Evolutionary conservation across 495 filamentous ascomycete species (phyloP).

Genomic region (Aspergillus conjunctus): DNA sequence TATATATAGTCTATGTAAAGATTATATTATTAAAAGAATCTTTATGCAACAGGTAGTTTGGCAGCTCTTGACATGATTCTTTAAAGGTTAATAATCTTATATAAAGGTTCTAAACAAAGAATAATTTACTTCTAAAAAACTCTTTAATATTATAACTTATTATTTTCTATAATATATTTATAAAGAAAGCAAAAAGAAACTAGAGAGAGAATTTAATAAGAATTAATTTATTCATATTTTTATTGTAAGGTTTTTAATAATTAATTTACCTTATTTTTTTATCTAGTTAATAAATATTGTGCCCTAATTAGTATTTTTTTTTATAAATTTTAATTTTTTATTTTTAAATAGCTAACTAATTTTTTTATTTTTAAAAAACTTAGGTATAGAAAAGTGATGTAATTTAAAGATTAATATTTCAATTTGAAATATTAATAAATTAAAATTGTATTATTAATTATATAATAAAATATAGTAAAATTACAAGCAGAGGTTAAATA

Average conservation of each 20-base stretch:
- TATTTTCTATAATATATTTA: no score
- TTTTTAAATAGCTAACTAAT: not conserved
- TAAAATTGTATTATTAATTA: not conserved
- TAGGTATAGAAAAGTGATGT: not conserved
- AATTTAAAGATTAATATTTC: not conserved
- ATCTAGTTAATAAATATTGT: not conserved
- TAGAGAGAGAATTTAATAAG: not conserved
- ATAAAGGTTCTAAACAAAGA: no score
- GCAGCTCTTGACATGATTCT: no score
- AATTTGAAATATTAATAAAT: not conserved
- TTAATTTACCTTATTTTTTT: not conserved
- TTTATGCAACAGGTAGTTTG: no score
- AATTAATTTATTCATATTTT: not conserved
- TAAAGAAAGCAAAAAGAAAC: not conserved
- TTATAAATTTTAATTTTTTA: not conserved
- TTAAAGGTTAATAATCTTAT: no score
- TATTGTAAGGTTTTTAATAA: not conserved
- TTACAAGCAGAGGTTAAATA: not conserved
- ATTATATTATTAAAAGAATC: no score
- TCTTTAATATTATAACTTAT: no score
- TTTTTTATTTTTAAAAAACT: not conserved
- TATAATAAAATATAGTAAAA: not conserved
- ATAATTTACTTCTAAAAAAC: no score
- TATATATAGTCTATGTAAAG: no score
- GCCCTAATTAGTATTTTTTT: not conserved